Conservation (phyloP, 345 rosid genomes). For the Reutealis trisperma region DNA sequence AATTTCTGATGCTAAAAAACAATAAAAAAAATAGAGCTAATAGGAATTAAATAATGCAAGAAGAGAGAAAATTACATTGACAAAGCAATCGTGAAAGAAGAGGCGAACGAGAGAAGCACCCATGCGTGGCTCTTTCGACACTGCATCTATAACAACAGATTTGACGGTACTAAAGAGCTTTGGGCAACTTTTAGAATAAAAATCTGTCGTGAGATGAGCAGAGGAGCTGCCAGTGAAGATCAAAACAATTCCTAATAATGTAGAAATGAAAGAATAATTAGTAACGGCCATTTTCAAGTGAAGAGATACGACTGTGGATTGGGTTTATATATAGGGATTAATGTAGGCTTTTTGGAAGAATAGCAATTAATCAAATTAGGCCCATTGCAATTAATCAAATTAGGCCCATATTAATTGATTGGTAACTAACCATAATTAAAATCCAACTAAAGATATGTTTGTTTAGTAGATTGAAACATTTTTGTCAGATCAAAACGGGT, state of each 20-base stretch:
- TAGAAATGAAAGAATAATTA: background rate
- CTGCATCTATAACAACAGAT: constrained; percentile 58
- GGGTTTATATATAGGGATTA: background rate
- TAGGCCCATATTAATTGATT: too few species aligned
- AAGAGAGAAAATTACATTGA: constrained; percentile 44
- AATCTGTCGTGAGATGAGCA: constrained; percentile 56
- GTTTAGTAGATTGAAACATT: too few species aligned
- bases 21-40: too few species aligned
- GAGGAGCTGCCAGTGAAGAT: constrained; percentile 27
- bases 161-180: constrained; percentile 54
- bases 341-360: too few species aligned
- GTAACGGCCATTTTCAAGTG: background rate
- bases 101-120: constrained; percentile 83
- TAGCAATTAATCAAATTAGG: background rate
- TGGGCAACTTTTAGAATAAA: constrained; percentile 68
- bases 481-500: too few species aligned
- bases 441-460: too few species aligned
- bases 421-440: background rate
- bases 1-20: too few species aligned
- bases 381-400: too few species aligned
- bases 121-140: constrained; percentile 65
- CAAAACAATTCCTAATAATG: constrained; percentile 25
- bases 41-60: too few species aligned
- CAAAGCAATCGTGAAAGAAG: constrained; percentile 90
- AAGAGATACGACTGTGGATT: background rate